Conservation (phyloP, 371 early-diverging fungal genomes). For the Smittium culicis region DNA sequence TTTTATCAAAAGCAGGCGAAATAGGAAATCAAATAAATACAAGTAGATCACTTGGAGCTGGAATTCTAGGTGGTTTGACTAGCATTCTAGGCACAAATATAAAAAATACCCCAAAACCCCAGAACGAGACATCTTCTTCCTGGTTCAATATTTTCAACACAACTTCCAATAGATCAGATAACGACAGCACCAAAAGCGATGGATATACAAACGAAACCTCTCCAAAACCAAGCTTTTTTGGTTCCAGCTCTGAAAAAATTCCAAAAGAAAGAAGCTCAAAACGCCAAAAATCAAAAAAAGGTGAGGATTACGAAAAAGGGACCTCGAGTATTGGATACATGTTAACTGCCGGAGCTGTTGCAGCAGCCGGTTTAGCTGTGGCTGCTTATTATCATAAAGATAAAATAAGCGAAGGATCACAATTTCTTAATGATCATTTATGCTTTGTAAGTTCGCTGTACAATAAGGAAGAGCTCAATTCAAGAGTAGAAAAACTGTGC, state of each 20-base stretch:
- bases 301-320: neutral
- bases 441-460: constrained; percentile 7
- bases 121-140: neutral
- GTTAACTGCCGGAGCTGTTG: neutral
- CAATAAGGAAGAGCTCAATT: neutral
- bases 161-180: neutral
- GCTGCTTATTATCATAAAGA: neutral
- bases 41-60: neutral
- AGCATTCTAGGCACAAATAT: neutral
- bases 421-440: constrained; percentile 4
- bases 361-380: constrained; percentile 2
- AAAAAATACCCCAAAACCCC: neutral
- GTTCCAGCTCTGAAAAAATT: neutral
- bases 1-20: neutral
- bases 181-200: neutral
- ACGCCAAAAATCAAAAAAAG: neutral
- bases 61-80: neutral
- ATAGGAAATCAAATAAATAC: neutral
- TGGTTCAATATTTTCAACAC: neutral
- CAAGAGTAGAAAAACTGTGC: neutral
- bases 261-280: neutral
- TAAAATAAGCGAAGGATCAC: neutral
- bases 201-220: neutral
- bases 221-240: neutral
- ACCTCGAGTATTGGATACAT: neutral